A percentile compares a stretch with the other conserved stretches of the same genome.
Evolutionary conservation across 108 stramenopile genomes (phyloP).

Genomic region (Nitzschia putrida): DNA sequence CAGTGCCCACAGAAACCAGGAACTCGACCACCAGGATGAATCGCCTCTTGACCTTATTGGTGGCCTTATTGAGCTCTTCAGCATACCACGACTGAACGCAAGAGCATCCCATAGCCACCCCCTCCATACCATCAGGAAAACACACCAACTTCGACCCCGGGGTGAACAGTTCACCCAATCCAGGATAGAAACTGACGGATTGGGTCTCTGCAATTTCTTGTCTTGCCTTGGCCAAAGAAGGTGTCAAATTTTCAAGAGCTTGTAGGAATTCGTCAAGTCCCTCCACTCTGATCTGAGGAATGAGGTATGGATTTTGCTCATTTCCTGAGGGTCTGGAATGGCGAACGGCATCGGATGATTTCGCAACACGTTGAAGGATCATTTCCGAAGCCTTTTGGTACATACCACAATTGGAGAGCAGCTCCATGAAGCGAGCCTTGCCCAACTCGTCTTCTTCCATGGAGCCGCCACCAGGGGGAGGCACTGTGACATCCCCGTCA

Average conservation of each 20-base stretch:
- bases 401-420: constrained; percentile 63
- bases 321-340: constrained; percentile 9
- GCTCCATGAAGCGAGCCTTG: constrained; percentile 64
- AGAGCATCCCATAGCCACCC: constrained; percentile 57
- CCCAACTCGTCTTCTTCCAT: constrained; percentile 68
- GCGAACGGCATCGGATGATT: constrained; percentile 19
- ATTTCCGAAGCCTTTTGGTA: constrained; percentile 58
- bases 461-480: constrained; percentile 5
- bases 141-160: constrained; percentile 59
- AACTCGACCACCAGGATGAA: constrained; percentile 68
- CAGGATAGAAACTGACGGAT: constrained; percentile 64
- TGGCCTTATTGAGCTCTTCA: constrained; percentile 65
- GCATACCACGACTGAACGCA: constrained; percentile 69
- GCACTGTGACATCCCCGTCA: background rate
- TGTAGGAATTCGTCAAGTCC: constrained; percentile 51
- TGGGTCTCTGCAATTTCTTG: constrained; percentile 53
- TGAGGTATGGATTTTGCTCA: constrained; percentile 26
- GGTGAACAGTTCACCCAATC: constrained; percentile 64
- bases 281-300: constrained; percentile 51
- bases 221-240: constrained; percentile 44
- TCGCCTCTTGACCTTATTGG: constrained; percentile 58
- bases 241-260: constrained; percentile 44
- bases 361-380: constrained; percentile 38
- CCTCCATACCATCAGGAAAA: constrained; percentile 71
- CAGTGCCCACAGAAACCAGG: constrained; percentile 57